Base-by-base conservation (phyloP, 352 stramenopile species). In the Nothophytophthora sp. region DNA sequence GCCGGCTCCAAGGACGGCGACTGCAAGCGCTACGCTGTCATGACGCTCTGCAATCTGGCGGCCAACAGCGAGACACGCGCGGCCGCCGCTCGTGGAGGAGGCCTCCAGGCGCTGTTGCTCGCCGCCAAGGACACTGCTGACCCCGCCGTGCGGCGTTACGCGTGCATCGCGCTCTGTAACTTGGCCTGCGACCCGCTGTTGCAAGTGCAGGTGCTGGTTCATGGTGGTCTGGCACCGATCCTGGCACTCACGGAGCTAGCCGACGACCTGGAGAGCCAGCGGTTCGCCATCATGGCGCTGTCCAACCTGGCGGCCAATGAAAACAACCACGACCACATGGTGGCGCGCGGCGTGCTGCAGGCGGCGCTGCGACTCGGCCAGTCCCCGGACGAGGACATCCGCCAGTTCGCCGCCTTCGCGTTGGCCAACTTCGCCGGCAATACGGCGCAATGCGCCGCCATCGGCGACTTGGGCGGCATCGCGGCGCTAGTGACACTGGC, bases 141-240 rank as follows among this genome's bases (percentile, higher is more conserved):
- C 50, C 60, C 84, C 2, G 76, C 78, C 27, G 77, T 90, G 9
- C 77, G 84, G 24, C 81, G 85, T 44, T 98, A 98, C 60, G 93
- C 91, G n/a, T 96, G 88, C 60, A 97, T 98, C 60, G 94, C 86
- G 12, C 67, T 99, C 28, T 97, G 93, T 57, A 99, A 99, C 67
- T 81, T 99, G 57, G 91, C 90, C 16, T 97, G 92, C 51, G 86
- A 96, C 47, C 54, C 78, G 36, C 59, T 87, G 32, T 88, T 95
- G 15, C 96, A 98, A 67, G 90, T 90, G 0, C 86, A 96, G 46
- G 86, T 98, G 33, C 70, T 98, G 11, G 88, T 98, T 7, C 96
- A 98, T 54, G 96, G 95, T 4, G 95, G 91, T 5, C 70, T 99
- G 12, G 71, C 77, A 1, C 64, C 90, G 19, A 86, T 99, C 45